Evolutionary conservation across 495 filamentous ascomycete species (phyloP), one percentile per base, ranked within the genome.

Genomic region (Lindgomyces ingoldianus): DNA sequence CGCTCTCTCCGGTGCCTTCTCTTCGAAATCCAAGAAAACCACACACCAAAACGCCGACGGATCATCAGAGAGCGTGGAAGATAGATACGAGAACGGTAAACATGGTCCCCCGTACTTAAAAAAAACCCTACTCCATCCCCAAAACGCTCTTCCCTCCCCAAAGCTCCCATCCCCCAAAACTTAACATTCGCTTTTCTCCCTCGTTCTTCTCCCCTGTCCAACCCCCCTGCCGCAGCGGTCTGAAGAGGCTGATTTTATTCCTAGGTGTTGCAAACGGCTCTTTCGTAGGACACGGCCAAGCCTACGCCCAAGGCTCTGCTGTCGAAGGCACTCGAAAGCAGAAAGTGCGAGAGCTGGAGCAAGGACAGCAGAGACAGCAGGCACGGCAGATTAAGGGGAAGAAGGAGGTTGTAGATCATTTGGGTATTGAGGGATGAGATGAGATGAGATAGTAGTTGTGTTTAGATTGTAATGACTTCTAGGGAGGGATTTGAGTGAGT

Each of bases 1-100:
- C 58, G 74, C 72, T 22, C 41, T 76, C 44, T 57, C 62, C 44
- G 71, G 74, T 39, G 62, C 67, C 25, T 71, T 76, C 44, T 57
- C 44, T 11, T 66, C 71, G 45, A 72, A 69, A 51, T 65, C 60
- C 19, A 70, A 70, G 55, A 76, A 74, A 55, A 71, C 74, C 21
- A 74, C 71, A 11, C 65, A 65, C 21, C 56, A 60, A 2, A 57
- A 64, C 25, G n/a, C 63, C 0, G 73, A 76, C 42, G 73, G 73
- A 1, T 71, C 69, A 30, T 60, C 58, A 14, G 42, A 26, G 0
- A 21, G 53, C 14, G 45, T 64, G 0, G 67, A 73, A 61, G 62
- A 72, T 25, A 30, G 65, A n/a, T 18, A 47, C 22, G 58, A 66
- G 9, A 16, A 55, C 21, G 57, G 64, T 66, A 49, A 10, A 10